Evolutionary conservation across 306 rosid species (phyloP).

Genomic region (Fragaria nilgerrensis): DNA sequence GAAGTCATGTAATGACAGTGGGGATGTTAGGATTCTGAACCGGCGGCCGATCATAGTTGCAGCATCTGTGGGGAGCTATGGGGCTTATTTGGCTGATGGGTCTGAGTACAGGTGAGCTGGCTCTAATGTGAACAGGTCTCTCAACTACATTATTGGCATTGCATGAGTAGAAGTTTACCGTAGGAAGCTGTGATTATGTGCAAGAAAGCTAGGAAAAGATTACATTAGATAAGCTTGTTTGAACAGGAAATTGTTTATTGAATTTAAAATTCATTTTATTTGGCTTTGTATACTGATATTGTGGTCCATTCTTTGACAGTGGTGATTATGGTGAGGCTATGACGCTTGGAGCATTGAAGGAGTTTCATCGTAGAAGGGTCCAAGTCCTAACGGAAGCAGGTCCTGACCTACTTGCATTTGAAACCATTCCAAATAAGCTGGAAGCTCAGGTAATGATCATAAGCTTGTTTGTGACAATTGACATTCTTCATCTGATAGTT

Average conservation of each 20-base stretch:
- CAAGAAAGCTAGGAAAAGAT: background rate
- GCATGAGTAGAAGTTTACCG: background rate
- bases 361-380: conserved; percentile 83
- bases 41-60: conserved; percentile 65
- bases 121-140: background rate
- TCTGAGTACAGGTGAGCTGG: conserved; percentile 35
- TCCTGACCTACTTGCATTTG: conserved; percentile 87
- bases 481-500: background rate
- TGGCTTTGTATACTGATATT: background rate
- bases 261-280: background rate
- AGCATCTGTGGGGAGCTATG: conserved; percentile 97
- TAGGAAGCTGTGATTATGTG: background rate
- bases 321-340: conserved; percentile 72
- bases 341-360: conserved; percentile 62
- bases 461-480: background rate
- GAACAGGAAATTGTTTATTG: background rate
- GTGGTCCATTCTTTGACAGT: conserved; percentile 27
- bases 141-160: background rate
- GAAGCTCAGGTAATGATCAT: conserved; percentile 65
- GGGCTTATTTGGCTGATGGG: conserved; percentile 78
- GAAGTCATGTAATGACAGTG: conserved; percentile 39
- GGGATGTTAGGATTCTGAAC: conserved; percentile 32
- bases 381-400: conserved; percentile 66
- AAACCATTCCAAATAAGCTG: conserved; percentile 83
- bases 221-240: too few species aligned